Percentiles rank a stretch among this genome's conserved stretches.
Conservation (phyloP, 345 rosid species). For the Acer yangbiense region DNA sequence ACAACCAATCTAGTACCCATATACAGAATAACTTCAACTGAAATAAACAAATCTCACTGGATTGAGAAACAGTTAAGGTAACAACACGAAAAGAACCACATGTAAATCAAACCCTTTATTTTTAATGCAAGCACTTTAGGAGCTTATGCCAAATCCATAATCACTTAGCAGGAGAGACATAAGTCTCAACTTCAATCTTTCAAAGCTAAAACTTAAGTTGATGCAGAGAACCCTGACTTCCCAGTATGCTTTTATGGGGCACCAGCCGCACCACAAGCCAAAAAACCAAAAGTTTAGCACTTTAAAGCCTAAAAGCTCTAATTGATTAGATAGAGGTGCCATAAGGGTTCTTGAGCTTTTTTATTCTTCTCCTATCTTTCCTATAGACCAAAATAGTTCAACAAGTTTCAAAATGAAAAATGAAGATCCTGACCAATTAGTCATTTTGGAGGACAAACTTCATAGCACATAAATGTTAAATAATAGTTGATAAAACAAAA, state of each 20-base stretch:
- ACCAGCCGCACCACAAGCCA: neutral
- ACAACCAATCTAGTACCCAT: slow-evolving; percentile 9
- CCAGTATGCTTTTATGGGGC: neutral
- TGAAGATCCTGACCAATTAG: neutral
- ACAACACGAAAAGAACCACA: neutral
- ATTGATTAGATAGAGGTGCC: neutral
- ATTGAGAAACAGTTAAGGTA: neutral
- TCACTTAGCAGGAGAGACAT: neutral
- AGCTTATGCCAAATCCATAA: neutral
- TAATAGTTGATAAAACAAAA: neutral
- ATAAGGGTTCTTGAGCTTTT: neutral
- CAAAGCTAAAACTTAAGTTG: neutral
- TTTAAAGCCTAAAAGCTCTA: neutral
- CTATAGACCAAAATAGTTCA: neutral
- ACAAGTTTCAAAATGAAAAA: neutral
- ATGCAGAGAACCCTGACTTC: neutral
- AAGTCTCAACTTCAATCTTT: neutral
- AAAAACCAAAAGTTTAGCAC: neutral
- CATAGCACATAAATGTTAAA: no score
- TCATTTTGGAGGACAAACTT: no score
- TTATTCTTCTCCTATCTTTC: neutral
- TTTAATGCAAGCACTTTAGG: neutral
- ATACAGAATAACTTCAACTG: slow-evolving; percentile 9
- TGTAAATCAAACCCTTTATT: neutral
- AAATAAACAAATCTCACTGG: neutral